phyloP scores from a whole-genome alignment of 352 stramenopile species.

The Phytophthora fragariaefolia region DNA sequence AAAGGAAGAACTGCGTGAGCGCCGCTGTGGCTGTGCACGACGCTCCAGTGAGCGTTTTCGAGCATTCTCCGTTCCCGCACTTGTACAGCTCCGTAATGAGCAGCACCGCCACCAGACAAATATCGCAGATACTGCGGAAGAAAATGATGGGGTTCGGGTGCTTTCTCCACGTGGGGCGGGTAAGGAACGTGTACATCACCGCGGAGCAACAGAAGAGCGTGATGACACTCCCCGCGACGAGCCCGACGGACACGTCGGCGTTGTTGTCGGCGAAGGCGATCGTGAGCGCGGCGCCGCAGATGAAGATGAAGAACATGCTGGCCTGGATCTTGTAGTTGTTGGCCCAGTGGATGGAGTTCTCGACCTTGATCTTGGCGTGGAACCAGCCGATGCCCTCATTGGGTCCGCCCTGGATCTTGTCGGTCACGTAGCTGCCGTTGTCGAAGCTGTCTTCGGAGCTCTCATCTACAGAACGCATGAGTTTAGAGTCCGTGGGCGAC shows the following conservation, averaged over 20 bases:
- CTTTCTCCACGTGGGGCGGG: slow-evolving; percentile 81
- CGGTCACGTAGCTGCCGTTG: slow-evolving; percentile 69
- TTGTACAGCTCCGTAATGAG: slow-evolving; percentile 87
- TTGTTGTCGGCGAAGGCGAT: slow-evolving; percentile 69
- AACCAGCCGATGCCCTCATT: slow-evolving; percentile 84
- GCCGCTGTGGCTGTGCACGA: slow-evolving; percentile 73
- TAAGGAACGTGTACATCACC: slow-evolving; percentile 84
- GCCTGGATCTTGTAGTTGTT: slow-evolving; percentile 92
- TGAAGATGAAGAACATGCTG: slow-evolving; percentile 78
- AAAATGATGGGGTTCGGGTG: slow-evolving; percentile 91
- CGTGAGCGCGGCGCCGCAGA: slow-evolving; percentile 58
- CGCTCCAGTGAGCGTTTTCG: slow-evolving; percentile 39
- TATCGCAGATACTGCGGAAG: slow-evolving; percentile 85
- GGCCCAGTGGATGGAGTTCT: slow-evolving; percentile 84
- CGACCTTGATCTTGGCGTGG: slow-evolving; percentile 87
- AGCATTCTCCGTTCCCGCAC: slow-evolving; percentile 54
- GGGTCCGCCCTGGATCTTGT: slow-evolving; percentile 54
- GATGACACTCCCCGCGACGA: slow-evolving; percentile 77
- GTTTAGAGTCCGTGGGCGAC: slow-evolving; percentile 29
- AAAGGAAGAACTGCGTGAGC: slow-evolving; percentile 89
- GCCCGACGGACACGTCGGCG: slow-evolving; percentile 64
- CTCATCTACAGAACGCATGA: slow-evolving; percentile 63
- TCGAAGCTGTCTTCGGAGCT: slow-evolving; percentile 82
- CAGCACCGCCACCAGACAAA: slow-evolving; percentile 79
- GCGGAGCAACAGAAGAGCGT: slow-evolving; percentile 76